Base-by-base conservation (phyloP, 2,329 filamentous ascomycete species). In the Xylariaceae sp. region DNA sequence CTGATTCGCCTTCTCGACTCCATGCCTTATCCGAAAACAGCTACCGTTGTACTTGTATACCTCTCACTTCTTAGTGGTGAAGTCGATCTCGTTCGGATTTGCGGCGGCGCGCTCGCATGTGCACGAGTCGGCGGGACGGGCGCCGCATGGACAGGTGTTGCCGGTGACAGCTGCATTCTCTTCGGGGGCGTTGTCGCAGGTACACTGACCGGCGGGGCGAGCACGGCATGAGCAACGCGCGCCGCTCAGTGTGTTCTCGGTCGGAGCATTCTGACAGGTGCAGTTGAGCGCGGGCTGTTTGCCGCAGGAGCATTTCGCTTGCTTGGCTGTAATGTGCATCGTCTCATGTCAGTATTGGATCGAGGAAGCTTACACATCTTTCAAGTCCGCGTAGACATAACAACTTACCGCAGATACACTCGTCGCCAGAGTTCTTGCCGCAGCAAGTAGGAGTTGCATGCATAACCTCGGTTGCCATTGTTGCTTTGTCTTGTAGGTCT, bases 231-330 rank as follows among this genome's bases (percentile, higher is more conserved):
- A 92, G 81, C 91, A 96, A 64, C 90, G 81, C 32, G 89, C 81
- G 6, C 91, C 91, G 6, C 78, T 72, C 50, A 90, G 71, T 33
- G 76, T 75, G 80, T 97, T 97, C 80, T 97, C 92, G 13, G 78
- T 74, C 3, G 80, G 60, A 3, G 92, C 82, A 73, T 91, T 92
- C 66, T 84, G 84, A 77, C 93, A 97, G 58, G 80, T 88, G 83
- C 93, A 97, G 72, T 92, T 81, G 42, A 96, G 84, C 43, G 93
- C 93, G 3, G 86, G 84, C 71, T 94, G 83, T 79, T 96, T 86
- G 69, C 93, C 93, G 72, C 93, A 97, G 13, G 91, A 95, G 84
- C 92, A 96, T 55, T 80, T 87, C 7, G 85, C 85, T 73, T 87
- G 80, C 65, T 83, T 73, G 64, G 84, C 84, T 84, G 67, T 62